Conservation (phyloP, 2,329 filamentous ascomycete genomes). For the Talaromyces sp. region DNA sequence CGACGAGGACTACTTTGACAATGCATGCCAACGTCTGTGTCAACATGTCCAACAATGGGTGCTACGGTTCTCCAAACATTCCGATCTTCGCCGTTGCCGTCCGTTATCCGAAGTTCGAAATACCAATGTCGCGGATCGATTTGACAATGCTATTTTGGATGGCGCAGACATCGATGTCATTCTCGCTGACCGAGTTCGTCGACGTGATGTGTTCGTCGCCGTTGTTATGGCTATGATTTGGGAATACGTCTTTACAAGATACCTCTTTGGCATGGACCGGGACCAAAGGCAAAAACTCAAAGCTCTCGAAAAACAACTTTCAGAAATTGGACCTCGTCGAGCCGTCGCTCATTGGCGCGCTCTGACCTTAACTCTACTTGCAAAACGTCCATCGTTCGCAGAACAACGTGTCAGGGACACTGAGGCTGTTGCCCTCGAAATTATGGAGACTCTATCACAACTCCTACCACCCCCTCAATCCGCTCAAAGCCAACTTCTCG, state of each 20-base stretch:
- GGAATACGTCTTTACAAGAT: constrained; percentile 97
- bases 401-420: constrained; percentile 84
- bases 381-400: constrained; percentile 75
- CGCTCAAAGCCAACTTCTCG: constrained; percentile 74
- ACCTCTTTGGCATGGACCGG: constrained; percentile 97
- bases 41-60: constrained; percentile 98
- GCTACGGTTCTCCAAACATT: constrained; percentile 95
- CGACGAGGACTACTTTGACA: constrained; percentile 94
- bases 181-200: constrained; percentile 79
- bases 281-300: constrained; percentile 98
- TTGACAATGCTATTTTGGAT: constrained; percentile 92
- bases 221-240: constrained; percentile 99
- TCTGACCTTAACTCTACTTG: constrained; percentile 85
- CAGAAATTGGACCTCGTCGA: constrained; percentile 78
- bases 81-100: constrained; percentile 84
- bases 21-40: constrained; percentile 89
- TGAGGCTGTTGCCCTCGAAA: constrained; percentile 89
- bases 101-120: constrained; percentile 80
- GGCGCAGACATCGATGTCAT: constrained; percentile 89
- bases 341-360: constrained; percentile 98
- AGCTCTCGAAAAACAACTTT: constrained; percentile 84
- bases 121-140: constrained; percentile 87
- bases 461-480: constrained; percentile 84
- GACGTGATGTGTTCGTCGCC: constrained; percentile 95
- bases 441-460: constrained; percentile 78